phyloP scores from a whole-genome alignment of 441 rosid species.

The Arabidopsis lyrata region DNA sequence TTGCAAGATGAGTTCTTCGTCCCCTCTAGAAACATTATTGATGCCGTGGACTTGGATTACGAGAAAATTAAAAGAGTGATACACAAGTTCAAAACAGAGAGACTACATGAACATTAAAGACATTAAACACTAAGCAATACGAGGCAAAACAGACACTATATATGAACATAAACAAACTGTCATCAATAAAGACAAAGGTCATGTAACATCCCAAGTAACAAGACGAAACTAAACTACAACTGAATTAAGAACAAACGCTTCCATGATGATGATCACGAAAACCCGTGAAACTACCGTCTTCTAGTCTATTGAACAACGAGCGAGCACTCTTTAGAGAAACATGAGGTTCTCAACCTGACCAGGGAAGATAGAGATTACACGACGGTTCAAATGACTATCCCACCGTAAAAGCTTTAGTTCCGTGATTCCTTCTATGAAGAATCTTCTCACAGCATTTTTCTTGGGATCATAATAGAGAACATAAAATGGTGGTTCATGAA shows the following conservation, averaged over 20 bases:
- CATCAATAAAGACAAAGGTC: neutral
- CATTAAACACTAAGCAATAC: too few species aligned
- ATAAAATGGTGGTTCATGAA: neutral
- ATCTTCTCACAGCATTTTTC: constrained; percentile 4
- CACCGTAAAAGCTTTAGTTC: neutral
- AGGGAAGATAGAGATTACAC: neutral
- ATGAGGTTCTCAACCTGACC: constrained; percentile 15
- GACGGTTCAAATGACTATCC: too few species aligned
- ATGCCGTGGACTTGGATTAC: too few species aligned
- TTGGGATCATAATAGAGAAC: constrained; percentile 32
- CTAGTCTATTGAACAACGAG: neutral
- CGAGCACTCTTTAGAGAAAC: constrained; percentile 7
- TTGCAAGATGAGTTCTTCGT: too few species aligned
- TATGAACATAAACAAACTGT: neutral
- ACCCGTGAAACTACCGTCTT: too few species aligned
- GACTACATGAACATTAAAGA: too few species aligned
- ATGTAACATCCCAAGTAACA: neutral
- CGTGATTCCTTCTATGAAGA: constrained; percentile 13
- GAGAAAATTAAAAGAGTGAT: too few species aligned
- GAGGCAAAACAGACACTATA: too few species aligned
- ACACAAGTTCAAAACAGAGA: too few species aligned
- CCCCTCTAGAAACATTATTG: too few species aligned
- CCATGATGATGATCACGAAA: neutral
- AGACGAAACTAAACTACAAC: constrained; percentile 6
- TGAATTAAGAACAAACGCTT: neutral